A percentile compares a stretch with the other conserved stretches of the same genome.
Evolutionary conservation across 441 rosid genomes (phyloP).

Genomic region (Viola pubescens): DNA sequence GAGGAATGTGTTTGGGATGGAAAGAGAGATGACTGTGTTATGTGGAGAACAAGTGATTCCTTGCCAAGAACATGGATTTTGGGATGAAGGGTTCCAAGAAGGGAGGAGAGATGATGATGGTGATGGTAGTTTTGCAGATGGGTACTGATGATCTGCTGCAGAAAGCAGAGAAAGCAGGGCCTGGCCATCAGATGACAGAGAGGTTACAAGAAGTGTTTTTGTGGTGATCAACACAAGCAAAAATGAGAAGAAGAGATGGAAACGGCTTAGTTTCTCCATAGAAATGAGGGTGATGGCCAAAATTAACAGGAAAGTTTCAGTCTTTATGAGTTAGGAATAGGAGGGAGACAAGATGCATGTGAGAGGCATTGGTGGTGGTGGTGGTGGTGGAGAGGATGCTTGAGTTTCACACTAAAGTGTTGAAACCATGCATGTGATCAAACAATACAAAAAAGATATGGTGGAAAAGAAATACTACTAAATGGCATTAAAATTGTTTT

Average conservation of each 20-base stretch:
- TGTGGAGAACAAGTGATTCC: conserved; percentile 85
- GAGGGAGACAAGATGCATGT: conserved; percentile 67
- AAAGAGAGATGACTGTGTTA: conserved; percentile 67
- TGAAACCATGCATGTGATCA: conserved; percentile 41
- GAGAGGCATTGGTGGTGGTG: conserved; percentile 28
- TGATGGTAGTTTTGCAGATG: conserved; percentile 34
- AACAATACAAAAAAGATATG: conserved; percentile 15
- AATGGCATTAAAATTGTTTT: no score
- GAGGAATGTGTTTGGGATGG: conserved; percentile 72
- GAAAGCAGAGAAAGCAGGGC: conserved; percentile 64
- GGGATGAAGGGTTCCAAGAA: conserved; percentile 75
- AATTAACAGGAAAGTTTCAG: conserved; percentile 23
- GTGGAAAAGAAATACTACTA: no score
- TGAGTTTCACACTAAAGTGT: conserved; percentile 46
- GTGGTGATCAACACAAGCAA: conserved; percentile 27
- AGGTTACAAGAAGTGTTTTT: conserved; percentile 23
- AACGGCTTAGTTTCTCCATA: conserved; percentile 38
- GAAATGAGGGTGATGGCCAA: conserved; percentile 8
- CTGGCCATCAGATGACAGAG: conserved; percentile 73
- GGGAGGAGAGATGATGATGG: conserved; percentile 49
- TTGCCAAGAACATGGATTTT: conserved; percentile 85
- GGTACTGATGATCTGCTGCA: conserved; percentile 22
- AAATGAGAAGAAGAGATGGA: conserved; percentile 25
- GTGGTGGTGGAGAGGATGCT: conserved; percentile 33
- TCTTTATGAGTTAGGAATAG: conserved; percentile 2